Evolutionary conservation across 305 asterid species (phyloP).

Genomic region (Solanum hybrid): DNA sequence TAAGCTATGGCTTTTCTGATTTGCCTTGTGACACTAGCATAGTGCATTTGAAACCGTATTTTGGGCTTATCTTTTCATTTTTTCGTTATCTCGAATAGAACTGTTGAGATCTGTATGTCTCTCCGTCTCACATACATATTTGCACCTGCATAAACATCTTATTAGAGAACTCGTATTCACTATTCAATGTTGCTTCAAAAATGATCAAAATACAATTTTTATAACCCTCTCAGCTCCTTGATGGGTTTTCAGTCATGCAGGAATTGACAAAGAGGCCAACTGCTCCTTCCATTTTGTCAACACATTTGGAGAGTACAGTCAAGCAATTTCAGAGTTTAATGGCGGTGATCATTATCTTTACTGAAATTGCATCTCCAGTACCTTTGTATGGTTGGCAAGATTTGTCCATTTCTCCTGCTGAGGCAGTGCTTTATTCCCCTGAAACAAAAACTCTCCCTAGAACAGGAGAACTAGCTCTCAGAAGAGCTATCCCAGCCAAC

Average conservation of each 20-base stretch:
- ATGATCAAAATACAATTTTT: not conserved
- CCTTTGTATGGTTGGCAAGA: conserved; percentile 36
- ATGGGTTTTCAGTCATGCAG: conserved; percentile 34
- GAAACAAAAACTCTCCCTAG: conserved; percentile 82
- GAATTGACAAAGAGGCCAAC: conserved; percentile 23
- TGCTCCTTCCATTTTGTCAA: conserved; percentile 13
- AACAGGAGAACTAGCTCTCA: conserved; percentile 90
- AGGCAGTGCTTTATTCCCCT: conserved; percentile 94
- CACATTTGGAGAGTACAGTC: conserved; percentile 27
- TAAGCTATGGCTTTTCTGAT: not conserved
- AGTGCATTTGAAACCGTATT: not conserved
- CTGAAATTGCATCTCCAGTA: conserved; percentile 62
- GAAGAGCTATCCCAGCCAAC: conserved; percentile 97
- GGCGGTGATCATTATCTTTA: conserved; percentile 41
- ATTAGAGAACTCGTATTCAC: not conserved
- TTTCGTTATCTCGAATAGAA: not conserved
- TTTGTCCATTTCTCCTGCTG: conserved; percentile 49
- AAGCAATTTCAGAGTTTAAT: conserved; percentile 41
- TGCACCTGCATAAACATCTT: not conserved
- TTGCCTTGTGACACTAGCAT: not conserved
- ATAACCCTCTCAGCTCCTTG: conserved; percentile 12
- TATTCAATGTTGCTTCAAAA: not conserved
- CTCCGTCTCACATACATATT: not conserved
- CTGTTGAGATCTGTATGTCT: not conserved
- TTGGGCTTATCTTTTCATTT: not conserved